A percentile compares a stretch with the other conserved stretches of the same genome.
Evolutionary conservation across 768 basidiomycete genomes (phyloP).

Genomic region (Pulveroboletus sp.): DNA sequence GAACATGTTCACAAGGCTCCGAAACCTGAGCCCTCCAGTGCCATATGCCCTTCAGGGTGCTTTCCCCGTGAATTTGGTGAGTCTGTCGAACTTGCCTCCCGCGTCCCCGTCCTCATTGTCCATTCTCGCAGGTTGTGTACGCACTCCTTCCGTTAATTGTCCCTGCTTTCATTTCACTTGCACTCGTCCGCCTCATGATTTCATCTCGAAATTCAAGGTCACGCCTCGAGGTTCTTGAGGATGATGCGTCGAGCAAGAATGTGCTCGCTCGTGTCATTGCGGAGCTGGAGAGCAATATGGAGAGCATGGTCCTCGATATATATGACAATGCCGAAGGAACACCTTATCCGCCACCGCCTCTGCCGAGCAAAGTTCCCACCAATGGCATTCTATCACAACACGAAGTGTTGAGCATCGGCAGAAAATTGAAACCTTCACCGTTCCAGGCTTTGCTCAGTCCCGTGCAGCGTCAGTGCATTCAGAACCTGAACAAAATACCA

Average conservation of each 20-base stretch:
- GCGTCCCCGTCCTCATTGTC: neutral
- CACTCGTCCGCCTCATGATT: slow-evolving; percentile 53
- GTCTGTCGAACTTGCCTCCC: slow-evolving; percentile 19
- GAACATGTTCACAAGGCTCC: slow-evolving; percentile 44
- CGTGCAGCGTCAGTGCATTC: slow-evolving; percentile 53
- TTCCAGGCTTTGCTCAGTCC: slow-evolving; percentile 49
- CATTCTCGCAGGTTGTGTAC: slow-evolving; percentile 45
- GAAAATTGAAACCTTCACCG: slow-evolving; percentile 9
- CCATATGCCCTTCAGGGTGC: slow-evolving; percentile 55
- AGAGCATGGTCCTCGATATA: slow-evolving; percentile 57
- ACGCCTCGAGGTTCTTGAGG: slow-evolving; percentile 64
- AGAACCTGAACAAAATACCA: slow-evolving; percentile 63
- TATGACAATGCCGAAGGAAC: slow-evolving; percentile 42
- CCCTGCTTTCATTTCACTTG: slow-evolving; percentile 52
- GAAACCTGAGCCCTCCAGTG: slow-evolving; percentile 41
- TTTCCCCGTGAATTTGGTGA: slow-evolving; percentile 71
- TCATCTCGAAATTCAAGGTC: slow-evolving; percentile 56
- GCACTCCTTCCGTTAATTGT: slow-evolving; percentile 59
- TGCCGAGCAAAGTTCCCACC: neutral
- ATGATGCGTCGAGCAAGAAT: slow-evolving; percentile 43
- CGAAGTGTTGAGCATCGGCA: neutral
- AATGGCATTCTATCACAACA: neutral
- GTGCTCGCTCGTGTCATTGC: slow-evolving; percentile 56
- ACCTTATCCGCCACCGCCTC: slow-evolving; percentile 17
- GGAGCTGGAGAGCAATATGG: slow-evolving; percentile 56